These are phyloP conservation scores for Naganishia vishniacii DNA, from an alignment of 768 basidiomycete genomes.

Conservation along the genomic window DNA sequence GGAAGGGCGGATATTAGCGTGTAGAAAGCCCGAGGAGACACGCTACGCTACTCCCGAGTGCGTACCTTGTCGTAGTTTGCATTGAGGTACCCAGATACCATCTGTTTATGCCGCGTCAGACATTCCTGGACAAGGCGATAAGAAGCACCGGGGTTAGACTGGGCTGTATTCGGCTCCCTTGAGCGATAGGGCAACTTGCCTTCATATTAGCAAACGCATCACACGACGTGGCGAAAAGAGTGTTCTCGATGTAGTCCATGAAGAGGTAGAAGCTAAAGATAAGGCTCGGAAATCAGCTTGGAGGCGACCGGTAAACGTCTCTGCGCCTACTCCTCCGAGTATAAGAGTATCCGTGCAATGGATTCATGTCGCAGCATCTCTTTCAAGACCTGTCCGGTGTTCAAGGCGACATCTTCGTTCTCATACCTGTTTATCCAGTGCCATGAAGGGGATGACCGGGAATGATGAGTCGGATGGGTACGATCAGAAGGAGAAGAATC, in stretches of 20 bases:
- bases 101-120: conserved; percentile 89
- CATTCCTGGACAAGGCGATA: conserved; percentile 62
- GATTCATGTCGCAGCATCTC: conserved; percentile 95
- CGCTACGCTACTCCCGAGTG: too few species aligned
- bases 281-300: too few species aligned
- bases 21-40: too few species aligned
- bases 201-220: conserved; percentile 97
- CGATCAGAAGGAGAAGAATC: too few species aligned
- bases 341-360: conserved; percentile 77
- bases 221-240: conserved; percentile 95
- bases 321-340: conserved; percentile 92
- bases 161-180: neutral
- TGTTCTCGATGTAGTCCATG: conserved; percentile 92
- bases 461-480: neutral
- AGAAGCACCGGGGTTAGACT: neutral
- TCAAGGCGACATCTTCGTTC: conserved; percentile 91
- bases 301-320: too few species aligned
- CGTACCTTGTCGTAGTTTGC: conserved; percentile 88
- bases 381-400: conserved; percentile 94
- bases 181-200: conserved; percentile 35
- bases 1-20: too few species aligned
- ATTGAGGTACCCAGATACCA: conserved; percentile 95
- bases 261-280: conserved; percentile 81
- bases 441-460: neutral
- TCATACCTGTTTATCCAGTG: conserved; percentile 59